Evolutionary conservation across 1,284 basidiomycete genomes (phyloP), one percentile per base, ranked within the genome.

Genomic region (Rhodotorula mucilaginosa): DNA sequence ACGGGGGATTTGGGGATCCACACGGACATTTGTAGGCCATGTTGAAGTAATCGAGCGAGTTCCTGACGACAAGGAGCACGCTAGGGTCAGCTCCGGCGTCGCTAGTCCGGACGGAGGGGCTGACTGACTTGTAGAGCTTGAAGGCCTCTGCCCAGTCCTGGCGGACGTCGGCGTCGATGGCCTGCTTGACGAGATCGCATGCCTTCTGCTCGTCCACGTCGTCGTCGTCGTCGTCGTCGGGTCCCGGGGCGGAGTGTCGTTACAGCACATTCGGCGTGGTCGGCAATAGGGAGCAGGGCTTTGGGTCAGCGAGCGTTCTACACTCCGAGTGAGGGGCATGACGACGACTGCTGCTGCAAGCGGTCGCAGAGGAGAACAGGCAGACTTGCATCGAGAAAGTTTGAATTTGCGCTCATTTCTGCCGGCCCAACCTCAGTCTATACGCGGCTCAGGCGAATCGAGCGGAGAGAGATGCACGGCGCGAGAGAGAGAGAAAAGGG

Each of bases 21-120:
- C 26, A 26, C 26, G 26, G 26, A 34, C 88, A 91, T 82, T 90
- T 91, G 82, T 89, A 85, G 8, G 87, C 87, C 83, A 98, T 90
- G 90, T 98, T 94, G 82, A 99, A 99, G 83, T 97, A 99, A 81
- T 99, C 96, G 70, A 99, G 86, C 5, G 93, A 87, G 85, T 98
- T 97, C 84, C 92, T 90, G 82, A 93, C 8, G 18, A 34, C 21
- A 52, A 21, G 26, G 31, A 56, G 31, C 21, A 1, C 8, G 1
- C 48, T 23, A 34, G 16, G 67, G 2, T 56, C 54, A n/a, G 4
- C 26, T 26, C 13, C 19, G 23, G 57, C 57, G 31, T 10, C 31
- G 2, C 39, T 5, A 8, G 47, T 8, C 51, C n/a, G 15, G 57
- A 13, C 39, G 1, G n/a, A 44, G 49, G 16, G 47, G 23, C 1